These are phyloP conservation scores for Mayamaea pseudoterrestris DNA, from an alignment of 108 stramenopile species.

Conservation along the genomic window DNA sequence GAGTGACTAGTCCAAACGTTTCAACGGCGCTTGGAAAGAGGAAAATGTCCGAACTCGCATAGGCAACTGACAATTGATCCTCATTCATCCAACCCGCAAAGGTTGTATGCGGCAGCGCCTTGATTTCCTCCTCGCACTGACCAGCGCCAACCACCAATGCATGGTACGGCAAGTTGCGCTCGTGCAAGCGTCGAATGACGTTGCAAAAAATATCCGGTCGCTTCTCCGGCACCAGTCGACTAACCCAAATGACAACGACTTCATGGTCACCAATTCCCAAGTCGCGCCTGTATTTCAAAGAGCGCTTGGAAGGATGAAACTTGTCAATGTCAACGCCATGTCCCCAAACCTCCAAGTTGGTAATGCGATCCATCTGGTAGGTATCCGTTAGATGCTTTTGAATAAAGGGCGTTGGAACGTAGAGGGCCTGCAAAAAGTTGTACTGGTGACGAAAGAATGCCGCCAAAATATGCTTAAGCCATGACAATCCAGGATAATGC, in stretches of 20 bases:
- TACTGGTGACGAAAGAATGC: conserved; percentile 40
- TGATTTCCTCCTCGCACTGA: conserved; percentile 25
- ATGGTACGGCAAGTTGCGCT: conserved; percentile 18
- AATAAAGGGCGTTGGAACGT: conserved; percentile 57
- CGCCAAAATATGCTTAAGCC: conserved; percentile 32
- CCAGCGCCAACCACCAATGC: conserved; percentile 61
- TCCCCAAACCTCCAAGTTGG: conserved; percentile 55
- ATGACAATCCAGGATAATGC: conserved; percentile 31
- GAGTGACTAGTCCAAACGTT: conserved; percentile 76
- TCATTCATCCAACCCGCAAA: conserved; percentile 54
- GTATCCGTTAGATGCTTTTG: conserved; percentile 19
- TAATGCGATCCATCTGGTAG: conserved; percentile 27
- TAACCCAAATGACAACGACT: conserved; percentile 47
- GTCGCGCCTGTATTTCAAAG: conserved; percentile 21
- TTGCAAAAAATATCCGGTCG: conserved; percentile 42
- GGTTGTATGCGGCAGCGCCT: conserved; percentile 28
- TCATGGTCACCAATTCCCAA: conserved; percentile 43
- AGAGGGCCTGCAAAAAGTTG: conserved; percentile 40
- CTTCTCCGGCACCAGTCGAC: conserved; percentile 68
- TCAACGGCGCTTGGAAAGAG: conserved; percentile 70
- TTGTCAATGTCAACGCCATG: conserved; percentile 55
- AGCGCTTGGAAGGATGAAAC: conserved; percentile 43
- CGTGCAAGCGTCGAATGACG: conserved; percentile 23
- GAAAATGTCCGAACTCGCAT: conserved; percentile 72
- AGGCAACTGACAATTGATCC: conserved; percentile 41